Base-by-base conservation (phyloP, 2,329 filamentous ascomycete species). In the Trichophyton equinum region DNA sequence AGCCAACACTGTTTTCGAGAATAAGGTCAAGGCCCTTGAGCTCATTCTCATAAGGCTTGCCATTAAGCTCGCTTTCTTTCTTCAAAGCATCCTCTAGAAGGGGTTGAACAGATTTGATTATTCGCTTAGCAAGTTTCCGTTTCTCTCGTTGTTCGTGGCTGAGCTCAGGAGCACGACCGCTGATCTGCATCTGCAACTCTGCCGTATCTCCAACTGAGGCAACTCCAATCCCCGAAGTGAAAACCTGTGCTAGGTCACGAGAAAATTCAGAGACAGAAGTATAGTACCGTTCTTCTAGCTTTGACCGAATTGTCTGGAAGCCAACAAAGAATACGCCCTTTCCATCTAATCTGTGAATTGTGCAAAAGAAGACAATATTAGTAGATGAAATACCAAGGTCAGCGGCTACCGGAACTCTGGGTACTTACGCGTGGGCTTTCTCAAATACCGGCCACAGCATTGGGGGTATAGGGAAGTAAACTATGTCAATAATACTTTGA, bases 381-480 rank as follows among this genome's bases (percentile, higher is more conserved):
- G 63, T 61, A 46, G 47, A 57, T 27, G 27, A 4, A 9, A 46
- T 30, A 15, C 38, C 42, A 49, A 38, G 44, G 59, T 40, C 13
- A 8, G 44, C 30, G 36, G 44, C 27, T 30, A 6, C 6, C 6
- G 27, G 61, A 2, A 7, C 40, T 13, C n/a, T 30, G 5, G 27
- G 40, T 6, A 83, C 91, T 83, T 82, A 96, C 90, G 79, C 79
- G 69, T 88, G 81, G 8, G 90, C 90, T 74, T 87, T 90, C 46
- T 91, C 86, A 57, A 96, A 78, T 30, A 94, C 86, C 3, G 89
- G 87, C 69, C 81, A 82, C 22, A 99, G 80, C 58, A 95, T 76
- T 67, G 85, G 85, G 61, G 86, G 82, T 13, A 96, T 83, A 0
- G 94, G 94, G 66, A 97, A 96, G 75, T 97, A 99, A 67, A 95